Base-by-base conservation (phyloP, 306 rosid genomes). In the Quercus cerris region DNA sequence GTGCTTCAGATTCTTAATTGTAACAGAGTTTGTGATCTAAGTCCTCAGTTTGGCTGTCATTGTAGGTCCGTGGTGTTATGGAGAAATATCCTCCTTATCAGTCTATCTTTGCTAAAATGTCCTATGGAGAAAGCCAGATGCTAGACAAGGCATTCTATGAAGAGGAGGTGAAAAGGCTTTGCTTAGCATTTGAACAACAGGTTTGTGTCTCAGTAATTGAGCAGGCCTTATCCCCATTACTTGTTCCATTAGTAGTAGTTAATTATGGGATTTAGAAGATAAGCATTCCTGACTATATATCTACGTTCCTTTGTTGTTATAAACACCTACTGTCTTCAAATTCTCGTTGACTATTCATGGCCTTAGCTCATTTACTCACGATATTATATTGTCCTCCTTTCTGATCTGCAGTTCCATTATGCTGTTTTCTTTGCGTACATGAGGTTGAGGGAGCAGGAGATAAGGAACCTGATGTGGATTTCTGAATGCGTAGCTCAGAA, bases 371-470 rank as follows among this genome's bases (percentile, higher is more conserved):
- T 35, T 38, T 67, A 19, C 51, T 35, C 3, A 67, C 20, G 5
- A 33, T 67, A 78, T 38, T 41, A 15, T 51, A 3, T 66, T 72
- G 57, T 84, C n/a, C 81, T 69, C 12, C 81, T 69, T 62, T 81
- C 58, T 44, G 56, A 13, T 30, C 61, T 85, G 93, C 94, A 95
- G 99, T 95, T 95, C 89, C 99, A 95, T 78, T 95, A 89, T 63
- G 99, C 84, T 12, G 97, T 95, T 76, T 95, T 95, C 91, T 95
- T 93, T 13, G 99, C 99, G 46, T 95, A 93, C 86, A 95, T 93
- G 97, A 93, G 99, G 90, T 81, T 95, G 88, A 93, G 97, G 87
- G 98, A 93, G 87, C 97, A 95, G 84, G 98, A 95, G 90, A 93
- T 95, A 82, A 88, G 98, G 87, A 93, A 95, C 85, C 77, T 95